Evolutionary conservation across 352 stramenopile genomes (phyloP), one percentile per base, ranked within the genome.

Genomic region (Salisapilia sapeloensis): DNA sequence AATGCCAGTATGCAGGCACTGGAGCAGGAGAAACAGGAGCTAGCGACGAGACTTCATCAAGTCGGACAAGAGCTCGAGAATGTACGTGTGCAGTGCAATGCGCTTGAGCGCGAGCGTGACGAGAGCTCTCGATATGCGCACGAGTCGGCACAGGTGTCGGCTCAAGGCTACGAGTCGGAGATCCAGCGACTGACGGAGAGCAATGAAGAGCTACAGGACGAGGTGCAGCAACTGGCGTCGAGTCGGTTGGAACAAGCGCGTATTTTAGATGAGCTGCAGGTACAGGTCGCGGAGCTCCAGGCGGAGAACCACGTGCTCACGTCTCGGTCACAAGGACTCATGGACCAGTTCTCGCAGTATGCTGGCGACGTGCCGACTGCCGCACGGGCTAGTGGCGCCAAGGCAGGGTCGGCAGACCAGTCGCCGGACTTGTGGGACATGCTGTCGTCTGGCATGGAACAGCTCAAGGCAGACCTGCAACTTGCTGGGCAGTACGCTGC

Each of bases 391-490:
- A n/a, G n/a, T n/a, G n/a, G n/a, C n/a, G 31, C 31, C 19, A 24
- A 38, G 28, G 45, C 70, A 17, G 49, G 59, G 12, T 54, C 50
- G 8, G 60, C 82, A 25, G 67, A 48, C 17, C 56, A 65, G 24
- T 53, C 69, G 10, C 75, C 75, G 0, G 74, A 91, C 43, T 44
- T 91, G 16, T 91, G 75, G 75, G 71, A 91, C 38, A 40, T 91
- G 28, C 38, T 91, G 22, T 82, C 69, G 11, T 81, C 62, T 1
- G 75, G 75, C n/a, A 87, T 91, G 75, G 75, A 91, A 44, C 75
- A 91, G 52, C 58, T 91, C 9, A 87, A 91, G 53, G 69, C 71
- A 14, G 75, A 91, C 32, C 31, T 91, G 32, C 71, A 91, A 47
- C 54, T 91, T 30, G 71, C 75, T 6, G 86, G 71, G 54, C 87